phyloP scores from a whole-genome alignment of 805 yeast species.

The Candida rishiriensis region DNA sequence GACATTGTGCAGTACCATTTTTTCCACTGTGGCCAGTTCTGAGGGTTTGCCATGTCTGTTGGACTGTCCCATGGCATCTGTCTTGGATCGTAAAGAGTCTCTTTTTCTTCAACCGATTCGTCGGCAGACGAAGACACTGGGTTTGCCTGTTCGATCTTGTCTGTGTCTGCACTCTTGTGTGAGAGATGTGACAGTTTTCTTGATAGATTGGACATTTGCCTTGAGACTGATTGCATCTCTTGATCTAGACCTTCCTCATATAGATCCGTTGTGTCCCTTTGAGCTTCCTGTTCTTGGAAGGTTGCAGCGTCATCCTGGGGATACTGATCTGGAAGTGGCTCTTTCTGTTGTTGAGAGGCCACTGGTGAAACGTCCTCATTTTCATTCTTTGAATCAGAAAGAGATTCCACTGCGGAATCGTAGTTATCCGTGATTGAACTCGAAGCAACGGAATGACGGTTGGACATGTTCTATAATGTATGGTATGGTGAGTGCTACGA shows the following conservation, averaged over 20 bases:
- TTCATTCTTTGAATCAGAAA: background rate
- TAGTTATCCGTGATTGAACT: slow-evolving; percentile 2
- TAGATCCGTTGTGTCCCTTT: slow-evolving; percentile 9
- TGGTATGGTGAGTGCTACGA: too few species aligned
- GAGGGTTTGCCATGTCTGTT: slow-evolving; percentile 59
- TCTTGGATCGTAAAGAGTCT: slow-evolving; percentile 33
- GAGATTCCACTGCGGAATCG: slow-evolving; percentile 11
- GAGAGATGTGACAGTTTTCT: slow-evolving; percentile 9
- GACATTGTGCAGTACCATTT: slow-evolving; percentile 65
- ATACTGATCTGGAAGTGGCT: too few species aligned
- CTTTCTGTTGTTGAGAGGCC: background rate
- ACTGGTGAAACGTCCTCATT: background rate
- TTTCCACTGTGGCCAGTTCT: slow-evolving; percentile 60
- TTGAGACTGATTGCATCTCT: slow-evolving; percentile 20
- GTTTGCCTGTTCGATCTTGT: slow-evolving; percentile 7
- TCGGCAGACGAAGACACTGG: background rate
- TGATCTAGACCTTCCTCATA: slow-evolving; percentile 20
- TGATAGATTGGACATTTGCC: slow-evolving; percentile 17
- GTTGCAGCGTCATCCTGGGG: slow-evolving; percentile 5
- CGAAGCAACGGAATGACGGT: background rate
- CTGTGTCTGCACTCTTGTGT: slow-evolving; percentile 5
- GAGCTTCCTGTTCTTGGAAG: slow-evolving; percentile 8
- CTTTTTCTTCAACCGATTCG: slow-evolving; percentile 23
- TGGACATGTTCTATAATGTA: background rate
- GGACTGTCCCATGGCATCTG: slow-evolving; percentile 58